These are phyloP conservation scores for Trypanosoma avium DNA, from an alignment of 208 protist species.

Conservation along the genomic window DNA sequence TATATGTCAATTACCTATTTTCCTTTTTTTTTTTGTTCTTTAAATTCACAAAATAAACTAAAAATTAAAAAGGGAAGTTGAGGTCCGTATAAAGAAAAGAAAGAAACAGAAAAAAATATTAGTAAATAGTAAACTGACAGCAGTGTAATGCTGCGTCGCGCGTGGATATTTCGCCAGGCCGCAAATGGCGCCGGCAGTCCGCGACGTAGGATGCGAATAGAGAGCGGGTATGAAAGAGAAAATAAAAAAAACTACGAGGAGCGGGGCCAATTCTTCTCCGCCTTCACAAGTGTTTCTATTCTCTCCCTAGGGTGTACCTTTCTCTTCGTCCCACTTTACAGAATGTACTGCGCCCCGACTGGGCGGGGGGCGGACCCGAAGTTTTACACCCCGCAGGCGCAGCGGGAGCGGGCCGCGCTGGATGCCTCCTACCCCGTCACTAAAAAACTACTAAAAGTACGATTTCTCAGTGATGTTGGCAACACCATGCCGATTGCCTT, in stretches of 20 bases:
- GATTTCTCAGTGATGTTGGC: conserved; percentile 82
- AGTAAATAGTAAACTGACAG: background rate
- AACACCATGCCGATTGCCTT: conserved; percentile 91
- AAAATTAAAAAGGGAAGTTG: too few relatives aligned
- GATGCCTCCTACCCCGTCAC: conserved; percentile 66
- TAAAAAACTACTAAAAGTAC: conserved; percentile 85
- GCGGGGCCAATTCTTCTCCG: conserved; percentile 83
- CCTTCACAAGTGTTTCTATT: conserved; percentile 73
- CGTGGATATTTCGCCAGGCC: conserved; percentile 31
- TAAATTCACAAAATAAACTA: too few relatives aligned
- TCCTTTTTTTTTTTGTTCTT: background rate
- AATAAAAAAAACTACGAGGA: conserved; percentile 68
- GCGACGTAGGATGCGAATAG: conserved; percentile 54
- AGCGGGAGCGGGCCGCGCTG: conserved; percentile 60
- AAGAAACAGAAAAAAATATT: background rate
- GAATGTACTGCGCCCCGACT: conserved; percentile 86
- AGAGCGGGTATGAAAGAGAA: conserved; percentile 57
- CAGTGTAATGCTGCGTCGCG: conserved; percentile 40
- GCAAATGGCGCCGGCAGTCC: conserved; percentile 10
- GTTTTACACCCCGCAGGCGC: conserved; percentile 80
- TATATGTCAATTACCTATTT: background rate
- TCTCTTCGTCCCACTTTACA: conserved; percentile 87
- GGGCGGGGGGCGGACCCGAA: conserved; percentile 80
- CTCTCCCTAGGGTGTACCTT: conserved; percentile 85
- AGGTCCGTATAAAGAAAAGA: background rate